A percentile compares a stretch with the other conserved stretches of the same genome.
These are phyloP conservation scores for Fragilariopsis cylindrus DNA, from an alignment of 108 stramenopile species.

Conservation along the genomic window DNA sequence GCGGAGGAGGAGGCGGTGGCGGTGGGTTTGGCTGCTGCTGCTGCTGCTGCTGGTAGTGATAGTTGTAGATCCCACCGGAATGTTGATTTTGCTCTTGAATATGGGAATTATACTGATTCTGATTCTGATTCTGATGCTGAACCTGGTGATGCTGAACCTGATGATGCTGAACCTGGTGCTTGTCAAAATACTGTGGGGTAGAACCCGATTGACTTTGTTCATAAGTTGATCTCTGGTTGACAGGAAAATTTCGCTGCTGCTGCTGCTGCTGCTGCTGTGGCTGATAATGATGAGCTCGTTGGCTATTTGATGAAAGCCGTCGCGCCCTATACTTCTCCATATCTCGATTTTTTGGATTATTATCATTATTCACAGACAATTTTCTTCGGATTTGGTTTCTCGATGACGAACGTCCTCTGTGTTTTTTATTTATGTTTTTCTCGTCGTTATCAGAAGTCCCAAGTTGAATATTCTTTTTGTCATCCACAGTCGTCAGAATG, in stretches of 20 bases:
- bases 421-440: too few species aligned
- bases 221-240: too few species aligned
- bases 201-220: not conserved
- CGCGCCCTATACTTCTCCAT: not conserved
- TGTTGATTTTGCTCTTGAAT: too few species aligned
- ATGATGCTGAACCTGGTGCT: not conserved
- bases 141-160: not conserved
- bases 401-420: not conserved
- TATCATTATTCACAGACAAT: not conserved
- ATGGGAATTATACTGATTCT: too few species aligned
- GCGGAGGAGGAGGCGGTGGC: not conserved
- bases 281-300: not conserved
- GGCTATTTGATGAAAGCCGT: not conserved
- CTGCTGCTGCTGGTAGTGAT: not conserved
- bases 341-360: not conserved
- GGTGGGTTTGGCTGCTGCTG: not conserved
- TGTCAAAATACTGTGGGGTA: not conserved
- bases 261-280: not conserved
- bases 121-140: not conserved
- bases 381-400: not conserved
- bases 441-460: too few species aligned
- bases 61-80: too few species aligned
- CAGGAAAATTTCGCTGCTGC: not conserved
- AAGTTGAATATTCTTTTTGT: too few species aligned
- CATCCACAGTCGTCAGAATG: not conserved